These are phyloP conservation scores for Plasmodium knowlesi DNA, from an alignment of 169 alveolate genomes.

Conservation along the genomic window DNA sequence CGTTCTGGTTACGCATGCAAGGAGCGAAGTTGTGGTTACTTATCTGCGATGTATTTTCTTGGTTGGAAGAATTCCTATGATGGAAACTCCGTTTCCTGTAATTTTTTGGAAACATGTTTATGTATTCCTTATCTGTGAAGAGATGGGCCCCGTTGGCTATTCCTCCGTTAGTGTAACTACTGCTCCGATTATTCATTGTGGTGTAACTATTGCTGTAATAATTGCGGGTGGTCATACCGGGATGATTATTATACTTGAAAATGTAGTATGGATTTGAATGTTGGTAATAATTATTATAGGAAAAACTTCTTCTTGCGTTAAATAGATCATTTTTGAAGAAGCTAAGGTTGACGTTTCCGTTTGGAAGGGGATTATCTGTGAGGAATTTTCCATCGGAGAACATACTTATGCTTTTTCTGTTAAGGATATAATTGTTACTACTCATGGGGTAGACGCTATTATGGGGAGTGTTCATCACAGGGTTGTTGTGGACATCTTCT, in stretches of 20 bases:
- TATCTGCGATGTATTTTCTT: background rate
- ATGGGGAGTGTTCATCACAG: background rate
- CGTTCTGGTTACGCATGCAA: background rate
- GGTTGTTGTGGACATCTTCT: background rate
- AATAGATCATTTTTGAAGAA: background rate
- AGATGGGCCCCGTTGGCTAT: background rate
- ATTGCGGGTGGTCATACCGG: background rate
- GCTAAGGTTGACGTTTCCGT: background rate
- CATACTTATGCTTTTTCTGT: background rate
- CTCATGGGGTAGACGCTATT: background rate
- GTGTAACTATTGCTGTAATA: background rate
- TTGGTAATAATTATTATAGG: slow-evolving; percentile 10
- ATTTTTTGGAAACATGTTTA: slow-evolving; percentile 4
- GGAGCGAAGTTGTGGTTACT: background rate
- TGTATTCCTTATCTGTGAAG: background rate
- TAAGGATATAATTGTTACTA: slow-evolving; percentile 3
- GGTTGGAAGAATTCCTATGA: background rate
- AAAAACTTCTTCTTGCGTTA: background rate
- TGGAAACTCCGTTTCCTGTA: background rate
- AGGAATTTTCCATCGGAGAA: background rate
- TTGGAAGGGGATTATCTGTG: background rate
- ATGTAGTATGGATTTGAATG: background rate
- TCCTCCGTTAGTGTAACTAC: slow-evolving; percentile 12
- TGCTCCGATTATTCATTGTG: slow-evolving; percentile 1
- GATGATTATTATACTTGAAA: slow-evolving; percentile 4